A percentile compares a stretch with the other conserved stretches of the same genome.
Conservation (phyloP, 352 stramenopile genomes). For the Phytopythium chamaehyphon region DNA sequence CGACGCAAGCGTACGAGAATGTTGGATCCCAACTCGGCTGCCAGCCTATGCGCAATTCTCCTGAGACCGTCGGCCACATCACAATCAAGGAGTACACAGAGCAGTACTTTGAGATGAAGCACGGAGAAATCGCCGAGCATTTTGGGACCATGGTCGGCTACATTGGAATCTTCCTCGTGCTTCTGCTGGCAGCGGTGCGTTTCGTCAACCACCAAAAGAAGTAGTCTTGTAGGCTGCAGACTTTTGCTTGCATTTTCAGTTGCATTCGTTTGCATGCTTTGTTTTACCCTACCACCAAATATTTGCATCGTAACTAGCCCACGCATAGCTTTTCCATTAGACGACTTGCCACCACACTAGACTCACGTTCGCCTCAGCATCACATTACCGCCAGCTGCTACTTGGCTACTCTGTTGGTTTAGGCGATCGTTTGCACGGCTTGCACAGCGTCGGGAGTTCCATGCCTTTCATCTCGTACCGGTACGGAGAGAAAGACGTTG, state of each 20-base stretch:
- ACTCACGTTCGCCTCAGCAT: too few species aligned
- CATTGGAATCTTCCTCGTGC: conserved; percentile 12
- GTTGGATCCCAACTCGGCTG: conserved; percentile 16
- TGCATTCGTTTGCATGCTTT: too few species aligned
- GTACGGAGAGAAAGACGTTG: conserved; percentile 8
- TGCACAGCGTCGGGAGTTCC: conserved; percentile 15
- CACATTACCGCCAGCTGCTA: too few species aligned
- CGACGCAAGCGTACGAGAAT: conserved; percentile 18
- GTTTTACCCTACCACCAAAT: too few species aligned
- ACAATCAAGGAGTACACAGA: conserved; percentile 19
- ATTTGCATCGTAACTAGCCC: too few species aligned
- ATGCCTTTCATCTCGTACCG: conserved; percentile 35
- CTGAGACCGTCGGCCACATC: conserved; percentile 7
- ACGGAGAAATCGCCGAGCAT: conserved; percentile 2
- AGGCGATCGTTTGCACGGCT: conserved; percentile 13
- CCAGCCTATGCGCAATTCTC: conserved; percentile 7
- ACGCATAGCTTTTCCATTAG: too few species aligned
- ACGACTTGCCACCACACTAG: too few species aligned
- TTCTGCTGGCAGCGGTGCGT: conserved; percentile 19
- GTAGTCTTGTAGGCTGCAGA: too few species aligned
- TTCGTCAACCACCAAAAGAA: conserved; percentile 24
- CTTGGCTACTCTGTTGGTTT: too few species aligned
- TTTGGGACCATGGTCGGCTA: background rate
- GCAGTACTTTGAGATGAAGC: conserved; percentile 10
- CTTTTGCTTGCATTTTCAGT: too few species aligned